phyloP scores from a whole-genome alignment of 768 basidiomycete genomes.

The Phallus indusiatus region DNA sequence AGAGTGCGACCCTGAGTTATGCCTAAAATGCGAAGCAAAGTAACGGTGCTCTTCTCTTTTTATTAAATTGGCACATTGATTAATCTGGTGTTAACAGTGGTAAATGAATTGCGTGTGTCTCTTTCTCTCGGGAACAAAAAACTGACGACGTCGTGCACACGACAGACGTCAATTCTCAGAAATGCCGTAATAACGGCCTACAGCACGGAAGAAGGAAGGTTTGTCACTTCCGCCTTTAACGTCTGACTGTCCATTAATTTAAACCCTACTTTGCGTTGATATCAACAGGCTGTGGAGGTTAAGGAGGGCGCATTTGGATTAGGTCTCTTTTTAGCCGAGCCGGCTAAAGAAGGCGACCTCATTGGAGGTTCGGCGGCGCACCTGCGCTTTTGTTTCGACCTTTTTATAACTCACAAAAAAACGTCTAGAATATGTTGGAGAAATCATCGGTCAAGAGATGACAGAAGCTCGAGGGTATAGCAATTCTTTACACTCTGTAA shows the following conservation, averaged over 20 bases:
- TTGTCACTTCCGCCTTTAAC: not conserved
- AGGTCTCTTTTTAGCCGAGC: constrained; percentile 44
- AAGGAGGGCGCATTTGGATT: constrained; percentile 39
- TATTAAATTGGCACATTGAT: not conserved
- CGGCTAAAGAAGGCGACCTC: constrained; percentile 34
- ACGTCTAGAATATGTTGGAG: constrained; percentile 54
- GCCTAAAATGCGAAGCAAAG: constrained; percentile 41
- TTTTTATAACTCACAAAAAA: not conserved
- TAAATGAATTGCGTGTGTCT: not conserved
- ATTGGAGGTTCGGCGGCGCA: constrained; percentile 31
- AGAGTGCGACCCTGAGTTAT: constrained; percentile 66
- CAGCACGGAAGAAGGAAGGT: constrained; percentile 40
- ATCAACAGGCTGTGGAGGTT: constrained; percentile 32
- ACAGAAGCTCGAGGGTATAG: constrained; percentile 1
- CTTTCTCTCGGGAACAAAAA: not conserved
- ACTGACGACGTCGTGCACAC: not conserved
- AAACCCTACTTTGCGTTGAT: not conserved
- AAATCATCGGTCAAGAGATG: constrained; percentile 25
- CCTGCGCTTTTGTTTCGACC: not conserved
- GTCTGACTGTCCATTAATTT: not conserved
- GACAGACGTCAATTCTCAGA: constrained; percentile 21
- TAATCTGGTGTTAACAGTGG: not conserved
- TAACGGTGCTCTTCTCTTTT: constrained; percentile 21
- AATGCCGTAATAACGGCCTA: constrained; percentile 41
- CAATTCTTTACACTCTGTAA: not conserved